phyloP scores from a whole-genome alignment of 139 green algal genomes.

The Pleodorina starrii region DNA sequence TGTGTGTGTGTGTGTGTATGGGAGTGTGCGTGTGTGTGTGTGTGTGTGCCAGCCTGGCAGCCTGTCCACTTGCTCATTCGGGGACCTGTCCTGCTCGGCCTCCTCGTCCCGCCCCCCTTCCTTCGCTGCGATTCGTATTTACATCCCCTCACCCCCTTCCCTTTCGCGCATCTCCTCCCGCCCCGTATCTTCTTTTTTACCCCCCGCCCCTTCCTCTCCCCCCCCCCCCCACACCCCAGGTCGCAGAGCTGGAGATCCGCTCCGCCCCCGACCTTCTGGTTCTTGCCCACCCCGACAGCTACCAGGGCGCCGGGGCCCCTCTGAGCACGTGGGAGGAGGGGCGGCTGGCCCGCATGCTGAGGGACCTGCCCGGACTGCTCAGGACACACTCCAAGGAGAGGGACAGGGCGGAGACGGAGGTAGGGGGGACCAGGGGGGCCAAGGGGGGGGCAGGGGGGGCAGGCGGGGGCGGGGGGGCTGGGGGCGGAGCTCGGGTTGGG shows the following conservation, averaged over 20 bases:
- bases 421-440: background rate
- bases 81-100: too few relatives aligned
- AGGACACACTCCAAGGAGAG: background rate
- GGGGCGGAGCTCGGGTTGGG: too few relatives aligned
- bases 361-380: slow-evolving; percentile 29
- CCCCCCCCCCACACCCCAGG: background rate
- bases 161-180: too few relatives aligned
- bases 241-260: slow-evolving; percentile 22
- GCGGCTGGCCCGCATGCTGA: slow-evolving; percentile 3
- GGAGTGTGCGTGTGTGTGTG: too few relatives aligned
- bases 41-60: too few relatives aligned
- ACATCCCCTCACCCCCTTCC: too few relatives aligned
- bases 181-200: too few relatives aligned
- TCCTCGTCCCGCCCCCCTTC: background rate
- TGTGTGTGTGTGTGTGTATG: too few relatives aligned
- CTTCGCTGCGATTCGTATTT: background rate
- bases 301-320: background rate
- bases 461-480: background rate
- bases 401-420: background rate
- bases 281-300: background rate
- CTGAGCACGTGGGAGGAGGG: background rate
- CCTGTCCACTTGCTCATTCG: too few relatives aligned
- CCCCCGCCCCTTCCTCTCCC: background rate
- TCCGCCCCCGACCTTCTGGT: background rate
- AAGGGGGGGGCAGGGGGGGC: too few relatives aligned